These are phyloP conservation scores for Sarocladiaceae sp. DNA, from an alignment of 2,329 filamentous ascomycete genomes.

Conservation along the genomic window DNA sequence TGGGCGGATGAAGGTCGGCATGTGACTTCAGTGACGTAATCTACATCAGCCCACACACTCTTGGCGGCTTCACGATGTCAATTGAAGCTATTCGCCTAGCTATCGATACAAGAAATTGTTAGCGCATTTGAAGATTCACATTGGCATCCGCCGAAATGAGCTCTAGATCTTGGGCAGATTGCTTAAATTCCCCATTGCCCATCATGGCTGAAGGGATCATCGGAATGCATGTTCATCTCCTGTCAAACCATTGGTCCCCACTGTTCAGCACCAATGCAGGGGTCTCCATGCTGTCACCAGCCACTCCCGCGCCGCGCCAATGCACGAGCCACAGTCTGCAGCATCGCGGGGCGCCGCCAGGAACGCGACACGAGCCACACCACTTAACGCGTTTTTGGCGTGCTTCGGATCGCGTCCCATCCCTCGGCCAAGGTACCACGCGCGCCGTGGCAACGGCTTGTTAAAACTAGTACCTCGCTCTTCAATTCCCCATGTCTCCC, in stretches of 20 bases:
- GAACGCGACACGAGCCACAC: slow-evolving; percentile 10
- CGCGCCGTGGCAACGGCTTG: slow-evolving; percentile 3
- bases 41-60: neutral
- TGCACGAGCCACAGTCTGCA: slow-evolving; percentile 6
- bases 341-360: slow-evolving; percentile 3
- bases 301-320: neutral
- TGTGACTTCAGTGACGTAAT: slow-evolving; percentile 11
- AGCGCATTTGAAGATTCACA: too few species aligned
- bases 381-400: slow-evolving; percentile 10
- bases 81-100: too few species aligned
- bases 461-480: slow-evolving; percentile 7
- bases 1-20: neutral
- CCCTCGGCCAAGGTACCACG: slow-evolving; percentile 6
- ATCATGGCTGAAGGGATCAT: neutral
- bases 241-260: neutral
- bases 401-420: neutral
- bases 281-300: neutral
- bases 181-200: neutral
- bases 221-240: slow-evolving; percentile 1
- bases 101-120: too few species aligned
- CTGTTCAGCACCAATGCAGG: neutral
- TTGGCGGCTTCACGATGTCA: neutral
- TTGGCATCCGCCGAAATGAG: too few species aligned
- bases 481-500: neutral
- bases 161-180: too few species aligned